A percentile compares a stretch with the other conserved stretches of the same genome.
phyloP scores from a whole-genome alignment of 345 rosid genomes.

The Acer yangbiense region DNA sequence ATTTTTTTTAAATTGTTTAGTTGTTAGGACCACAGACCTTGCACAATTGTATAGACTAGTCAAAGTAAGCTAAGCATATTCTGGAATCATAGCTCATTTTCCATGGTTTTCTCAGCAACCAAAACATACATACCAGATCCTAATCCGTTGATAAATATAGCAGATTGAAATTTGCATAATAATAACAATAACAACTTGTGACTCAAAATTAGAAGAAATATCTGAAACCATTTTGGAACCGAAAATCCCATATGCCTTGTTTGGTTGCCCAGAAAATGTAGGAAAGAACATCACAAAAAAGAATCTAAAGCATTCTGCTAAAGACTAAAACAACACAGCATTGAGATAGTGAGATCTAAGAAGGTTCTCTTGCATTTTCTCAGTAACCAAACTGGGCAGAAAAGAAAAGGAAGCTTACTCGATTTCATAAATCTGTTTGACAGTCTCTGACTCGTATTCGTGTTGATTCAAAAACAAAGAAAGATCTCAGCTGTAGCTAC shows the following conservation, averaged over 20 bases:
- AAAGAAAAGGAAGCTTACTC: not conserved
- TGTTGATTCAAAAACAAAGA: too few relatives aligned
- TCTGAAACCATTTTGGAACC: not conserved
- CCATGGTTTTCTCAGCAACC: constrained; percentile 5
- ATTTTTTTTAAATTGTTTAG: not conserved
- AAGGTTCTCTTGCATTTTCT: not conserved
- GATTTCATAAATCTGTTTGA: not conserved
- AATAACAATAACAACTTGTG: not conserved
- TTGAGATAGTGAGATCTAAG: not conserved
- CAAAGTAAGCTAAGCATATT: not conserved
- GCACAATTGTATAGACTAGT: not conserved
- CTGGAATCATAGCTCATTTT: not conserved
- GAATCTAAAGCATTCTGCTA: not conserved
- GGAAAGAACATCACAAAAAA: not conserved
- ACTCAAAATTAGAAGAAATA: not conserved
- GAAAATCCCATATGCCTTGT: not conserved
- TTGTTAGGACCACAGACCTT: not conserved
- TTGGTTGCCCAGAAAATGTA: not conserved
- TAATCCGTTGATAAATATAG: not conserved
- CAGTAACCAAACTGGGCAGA: not conserved
- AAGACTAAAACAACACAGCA: not conserved
- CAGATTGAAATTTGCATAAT: not conserved
- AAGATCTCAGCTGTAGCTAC: too few relatives aligned
- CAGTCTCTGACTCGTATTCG: too few relatives aligned
- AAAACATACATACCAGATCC: not conserved